A percentile compares a stretch with the other conserved stretches of the same genome.
Conservation (phyloP, 2,329 filamentous ascomycete genomes). For the Periconia sp. region DNA sequence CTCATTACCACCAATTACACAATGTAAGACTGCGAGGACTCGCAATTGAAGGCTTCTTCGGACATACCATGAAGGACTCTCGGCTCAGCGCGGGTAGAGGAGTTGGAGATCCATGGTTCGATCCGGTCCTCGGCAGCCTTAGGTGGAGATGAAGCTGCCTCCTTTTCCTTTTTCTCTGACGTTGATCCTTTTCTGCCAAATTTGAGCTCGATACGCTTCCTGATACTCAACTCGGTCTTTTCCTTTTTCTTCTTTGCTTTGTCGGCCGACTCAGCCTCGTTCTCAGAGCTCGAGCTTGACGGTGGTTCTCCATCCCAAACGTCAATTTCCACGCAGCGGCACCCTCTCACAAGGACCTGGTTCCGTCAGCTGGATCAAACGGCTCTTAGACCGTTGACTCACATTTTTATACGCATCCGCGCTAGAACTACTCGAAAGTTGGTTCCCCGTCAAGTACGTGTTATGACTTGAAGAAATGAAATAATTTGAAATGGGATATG, state of each 20-base stretch:
- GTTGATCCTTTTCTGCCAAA: constrained; percentile 37
- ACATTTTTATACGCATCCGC: constrained; percentile 80
- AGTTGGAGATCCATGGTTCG: constrained; percentile 40
- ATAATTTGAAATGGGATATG: constrained; percentile 80
- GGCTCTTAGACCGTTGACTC: constrained; percentile 37
- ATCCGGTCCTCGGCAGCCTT: constrained; percentile 22
- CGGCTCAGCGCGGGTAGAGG: constrained; percentile 63
- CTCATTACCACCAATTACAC: no score
- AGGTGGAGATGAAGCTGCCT: constrained; percentile 13
- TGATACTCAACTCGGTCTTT: constrained; percentile 34
- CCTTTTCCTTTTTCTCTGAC: constrained; percentile 26
- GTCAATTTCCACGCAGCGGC: constrained; percentile 92
- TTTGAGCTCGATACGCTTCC: constrained; percentile 42
- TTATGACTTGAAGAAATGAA: constrained; percentile 96
- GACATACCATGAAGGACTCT: constrained; percentile 75
- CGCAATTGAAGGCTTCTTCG: no score
- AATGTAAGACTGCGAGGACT: no score
- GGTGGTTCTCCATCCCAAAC: constrained; percentile 79
- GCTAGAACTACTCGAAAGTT: constrained; percentile 78
- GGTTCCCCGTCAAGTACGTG: constrained; percentile 88
- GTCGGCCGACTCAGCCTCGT: constrained; percentile 31
- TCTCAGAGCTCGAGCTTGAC: constrained; percentile 48
- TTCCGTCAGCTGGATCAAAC: constrained; percentile 1
- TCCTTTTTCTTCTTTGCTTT: constrained; percentile 27
- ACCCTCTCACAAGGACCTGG: constrained; percentile 75